phyloP scores from a whole-genome alignment of 2,329 filamentous ascomycete species.

The Ramularia collo-cygni region DNA sequence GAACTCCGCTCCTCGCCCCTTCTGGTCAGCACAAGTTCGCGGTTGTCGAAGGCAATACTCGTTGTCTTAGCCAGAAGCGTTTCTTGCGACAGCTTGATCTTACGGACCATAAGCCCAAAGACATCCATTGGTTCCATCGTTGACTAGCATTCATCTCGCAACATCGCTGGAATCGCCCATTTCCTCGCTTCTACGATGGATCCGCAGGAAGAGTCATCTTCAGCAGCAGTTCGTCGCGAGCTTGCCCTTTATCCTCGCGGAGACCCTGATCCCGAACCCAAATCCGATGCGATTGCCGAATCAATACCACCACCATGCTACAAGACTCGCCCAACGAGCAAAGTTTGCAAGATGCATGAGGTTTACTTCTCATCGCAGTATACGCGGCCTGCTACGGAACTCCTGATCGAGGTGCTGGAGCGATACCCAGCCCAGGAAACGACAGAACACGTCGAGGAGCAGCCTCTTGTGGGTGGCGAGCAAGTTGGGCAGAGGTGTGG shows the following conservation, averaged over 20 bases:
- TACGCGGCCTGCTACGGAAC: constrained; percentile 17
- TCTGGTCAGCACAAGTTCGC: too few relatives aligned
- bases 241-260: background rate
- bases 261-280: background rate
- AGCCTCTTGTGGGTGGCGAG: too few relatives aligned
- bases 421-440: constrained; percentile 9
- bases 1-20: too few relatives aligned
- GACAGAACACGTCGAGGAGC: too few relatives aligned
- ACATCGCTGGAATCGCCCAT: too few relatives aligned
- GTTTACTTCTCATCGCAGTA: constrained; percentile 17
- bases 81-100: too few relatives aligned
- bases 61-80: too few relatives aligned
- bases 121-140: too few relatives aligned
- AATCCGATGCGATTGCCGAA: background rate
- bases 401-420: constrained; percentile 19
- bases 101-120: too few relatives aligned
- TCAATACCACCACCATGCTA: constrained; percentile 5
- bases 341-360: constrained; percentile 13
- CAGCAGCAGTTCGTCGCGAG: background rate
- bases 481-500: too few relatives aligned
- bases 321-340: constrained; percentile 13
- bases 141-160: too few relatives aligned
- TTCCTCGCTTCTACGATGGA: background rate
- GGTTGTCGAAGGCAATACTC: too few relatives aligned
- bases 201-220: constrained; percentile 5